Base-by-base conservation (phyloP, 108 stramenopile genomes). In the Nitzschia palea region DNA sequence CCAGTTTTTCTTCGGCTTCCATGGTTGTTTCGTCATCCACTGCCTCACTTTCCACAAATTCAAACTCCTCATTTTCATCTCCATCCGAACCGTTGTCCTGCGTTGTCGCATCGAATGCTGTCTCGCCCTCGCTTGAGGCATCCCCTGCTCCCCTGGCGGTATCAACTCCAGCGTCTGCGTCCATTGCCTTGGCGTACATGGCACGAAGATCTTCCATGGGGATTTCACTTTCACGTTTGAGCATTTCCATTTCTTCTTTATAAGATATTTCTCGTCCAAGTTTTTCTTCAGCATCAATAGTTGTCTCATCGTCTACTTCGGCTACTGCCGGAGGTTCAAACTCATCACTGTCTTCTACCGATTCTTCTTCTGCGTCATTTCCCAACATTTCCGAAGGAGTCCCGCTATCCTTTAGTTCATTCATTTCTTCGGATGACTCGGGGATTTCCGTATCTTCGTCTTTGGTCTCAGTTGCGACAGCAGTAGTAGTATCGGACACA, bases 21-120 rank as follows among this genome's bases (percentile, higher is more conserved):
- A 88, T 79, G 0, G 90, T 92, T 26, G 86, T 86, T 68, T 87
- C 90, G 56, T 88, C 90, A 57, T 92, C 90, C 6, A 73, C 55
- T 26, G 31, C 70, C 18, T 62, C 37, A 37, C 1, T 30, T 2
- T 62, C 60, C 6, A 51, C 31, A 32, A 20, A 26, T 28, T 44
- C 43, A 55, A 45, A 43, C 22, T 64, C 70, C 22, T 60, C 62
- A 43, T n/a, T 35, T 15, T 40, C 54, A 42, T 60, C 67, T 3
- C 35, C 67, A 10, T 65, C 65, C 32, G 58, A 26, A 22, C 25
- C 59, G 12, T n/a, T 26, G 3, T 60, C 40, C 25, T 60, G 20
- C 40, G 15, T 40, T 25, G n/a, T n/a, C n/a, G n/a, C n/a, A n/a
- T 18, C 15, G 18, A 20, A 20, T 5, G n/a, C 8, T 48, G 9